Base-by-base conservation (phyloP, 257 asterid species). In the Phtheirospermum japonicum region DNA sequence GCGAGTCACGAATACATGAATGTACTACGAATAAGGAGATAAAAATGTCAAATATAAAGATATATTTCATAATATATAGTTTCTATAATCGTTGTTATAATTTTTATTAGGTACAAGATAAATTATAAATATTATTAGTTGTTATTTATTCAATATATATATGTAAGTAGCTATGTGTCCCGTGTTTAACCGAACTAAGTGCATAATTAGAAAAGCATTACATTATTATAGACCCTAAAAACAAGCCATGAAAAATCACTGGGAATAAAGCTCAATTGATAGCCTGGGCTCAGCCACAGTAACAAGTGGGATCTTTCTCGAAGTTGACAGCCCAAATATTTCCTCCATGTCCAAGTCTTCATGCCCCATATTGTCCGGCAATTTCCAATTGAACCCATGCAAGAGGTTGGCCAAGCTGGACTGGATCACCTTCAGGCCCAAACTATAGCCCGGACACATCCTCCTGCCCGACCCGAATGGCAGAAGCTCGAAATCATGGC, bases 391-490 rank as follows among this genome's bases (percentile, higher is more conserved):
- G 17, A 80, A 85, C 5, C 85, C 83, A 53, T 85, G 87, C 70
- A 85, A 28, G 0, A 80, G 72, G 54, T 80, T 82, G 0, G 87
- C 87, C 36, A 85, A 55, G 76, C 82, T 85, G 4, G 79, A 70
- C 8, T 80, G 79, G 50, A 85, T 80, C 75, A 83, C 79, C 59
- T 80, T 85, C 19, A 85, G 59, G 4, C 85, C 90, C 75, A 82
- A 67, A 10, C 80, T 64, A 4, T 82, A 70, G 13, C 94, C 94
- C 4, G 94, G 90, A 12, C 94, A 85, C 81, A 80, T 79, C 18
- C 90, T 80, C 3, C 90, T 73, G 1, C 90, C 90, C 67, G 90
- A 73, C 36, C 87, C 90, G 9, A 83, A 83, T 2, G 90, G 90
- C 66, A 83, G 26, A 0, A 83, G 72, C 84, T 77, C 80, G 9